A percentile compares a stretch with the other conserved stretches of the same genome.
Evolutionary conservation across 805 yeast genomes (phyloP).

Genomic region (Starmerella bacillaris): DNA sequence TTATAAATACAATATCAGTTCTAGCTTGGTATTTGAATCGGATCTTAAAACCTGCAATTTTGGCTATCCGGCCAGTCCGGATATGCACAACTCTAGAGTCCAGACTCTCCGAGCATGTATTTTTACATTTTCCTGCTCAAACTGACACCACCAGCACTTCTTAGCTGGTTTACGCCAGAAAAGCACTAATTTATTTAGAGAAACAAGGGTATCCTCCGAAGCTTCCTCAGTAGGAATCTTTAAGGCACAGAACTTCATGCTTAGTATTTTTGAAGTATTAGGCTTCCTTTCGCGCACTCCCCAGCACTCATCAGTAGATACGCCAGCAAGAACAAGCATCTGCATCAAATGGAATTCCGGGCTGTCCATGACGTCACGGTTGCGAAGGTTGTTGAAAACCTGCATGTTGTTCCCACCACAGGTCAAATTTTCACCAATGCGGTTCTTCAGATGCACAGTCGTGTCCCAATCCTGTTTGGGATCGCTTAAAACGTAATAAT

Average conservation of each 20-base stretch:
- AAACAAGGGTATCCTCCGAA: slow-evolving; percentile 16
- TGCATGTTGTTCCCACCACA: slow-evolving; percentile 24
- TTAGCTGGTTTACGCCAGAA: slow-evolving; percentile 98
- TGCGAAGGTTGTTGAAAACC: slow-evolving; percentile 58
- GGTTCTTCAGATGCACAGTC: slow-evolving; percentile 44
- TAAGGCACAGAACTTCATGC: slow-evolving; percentile 51
- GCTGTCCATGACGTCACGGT: slow-evolving; percentile 34
- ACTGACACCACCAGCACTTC: slow-evolving; percentile 88
- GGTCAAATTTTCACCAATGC: slow-evolving; percentile 52
- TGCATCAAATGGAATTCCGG: slow-evolving; percentile 91
- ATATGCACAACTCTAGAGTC: slow-evolving; percentile 83
- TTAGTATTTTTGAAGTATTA: slow-evolving; percentile 66
- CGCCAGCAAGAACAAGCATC: slow-evolving; percentile 86
- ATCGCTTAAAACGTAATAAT: slow-evolving; percentile 69
- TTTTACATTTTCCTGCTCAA: slow-evolving; percentile 29
- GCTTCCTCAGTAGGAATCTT: slow-evolving; percentile 8
- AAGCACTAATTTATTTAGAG: slow-evolving; percentile 46
- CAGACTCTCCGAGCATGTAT: slow-evolving; percentile 87
- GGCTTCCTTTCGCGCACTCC: slow-evolving; percentile 82
- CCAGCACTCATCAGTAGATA: slow-evolving; percentile 51
- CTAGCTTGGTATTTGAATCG: no score
- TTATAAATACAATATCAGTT: no score
- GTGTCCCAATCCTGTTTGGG: slow-evolving; percentile 37
- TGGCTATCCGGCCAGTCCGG: slow-evolving; percentile 37
- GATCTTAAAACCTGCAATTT: no score